phyloP scores from a whole-genome alignment of 2,329 filamentous ascomycete species.

The Alternaria sp. region DNA sequence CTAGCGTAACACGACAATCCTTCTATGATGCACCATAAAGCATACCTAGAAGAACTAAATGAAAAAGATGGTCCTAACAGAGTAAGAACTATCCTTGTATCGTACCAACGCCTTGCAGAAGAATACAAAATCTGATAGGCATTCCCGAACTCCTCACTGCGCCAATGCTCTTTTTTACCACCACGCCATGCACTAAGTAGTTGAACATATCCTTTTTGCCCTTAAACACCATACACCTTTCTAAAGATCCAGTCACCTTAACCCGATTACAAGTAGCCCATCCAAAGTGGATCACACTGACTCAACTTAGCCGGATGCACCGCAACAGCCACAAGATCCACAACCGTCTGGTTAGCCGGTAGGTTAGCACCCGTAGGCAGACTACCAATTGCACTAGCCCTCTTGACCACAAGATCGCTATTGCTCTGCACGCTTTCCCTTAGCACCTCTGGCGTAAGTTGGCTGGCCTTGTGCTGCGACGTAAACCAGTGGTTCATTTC shows the following conservation, averaged over 20 bases:
- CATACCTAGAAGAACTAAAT: not conserved
- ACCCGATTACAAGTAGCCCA: constrained; percentile 80
- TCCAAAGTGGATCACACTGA: constrained; percentile 92
- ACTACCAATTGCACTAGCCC: constrained; percentile 84
- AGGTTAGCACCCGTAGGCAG: constrained; percentile 75
- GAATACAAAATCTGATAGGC: not conserved
- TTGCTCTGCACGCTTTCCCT: constrained; percentile 84
- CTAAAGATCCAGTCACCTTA: not conserved
- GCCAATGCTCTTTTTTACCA: not conserved
- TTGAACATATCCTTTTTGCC: not conserved
- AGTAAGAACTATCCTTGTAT: not conserved
- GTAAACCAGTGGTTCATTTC: constrained; percentile 99
- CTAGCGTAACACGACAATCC: not conserved
- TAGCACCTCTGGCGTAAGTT: constrained; percentile 69
- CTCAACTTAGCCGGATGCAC: constrained; percentile 91
- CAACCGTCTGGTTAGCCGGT: constrained; percentile 95
- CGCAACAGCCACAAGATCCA: constrained; percentile 90
- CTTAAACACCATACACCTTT: not conserved
- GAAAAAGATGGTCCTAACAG: not conserved
- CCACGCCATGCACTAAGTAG: not conserved
- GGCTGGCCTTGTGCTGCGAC: constrained; percentile 70
- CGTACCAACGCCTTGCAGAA: not conserved
- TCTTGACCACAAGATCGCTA: constrained; percentile 89
- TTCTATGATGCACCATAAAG: not conserved
- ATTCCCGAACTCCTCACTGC: not conserved